A percentile compares a stretch with the other conserved stretches of the same genome.
Conservation (phyloP, 257 asterid genomes). For the Nicotiana obtusifolia region DNA sequence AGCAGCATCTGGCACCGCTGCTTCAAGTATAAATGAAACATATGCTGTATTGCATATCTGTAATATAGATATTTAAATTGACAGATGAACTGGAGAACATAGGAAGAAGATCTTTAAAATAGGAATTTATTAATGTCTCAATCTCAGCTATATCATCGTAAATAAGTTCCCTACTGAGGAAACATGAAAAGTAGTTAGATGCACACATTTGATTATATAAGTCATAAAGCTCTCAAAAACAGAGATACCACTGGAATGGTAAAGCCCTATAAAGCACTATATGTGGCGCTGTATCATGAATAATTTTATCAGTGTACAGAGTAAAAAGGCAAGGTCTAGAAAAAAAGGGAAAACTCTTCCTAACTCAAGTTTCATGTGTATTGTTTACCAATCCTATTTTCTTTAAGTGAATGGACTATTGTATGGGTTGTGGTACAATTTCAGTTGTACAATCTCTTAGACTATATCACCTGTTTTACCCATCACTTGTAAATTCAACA, state of each 20-base stretch:
- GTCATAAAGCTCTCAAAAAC: neutral
- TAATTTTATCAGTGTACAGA: neutral
- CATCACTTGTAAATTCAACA: neutral
- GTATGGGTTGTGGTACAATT: neutral
- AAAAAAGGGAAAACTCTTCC: neutral
- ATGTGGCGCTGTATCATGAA: neutral
- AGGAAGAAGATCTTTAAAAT: neutral
- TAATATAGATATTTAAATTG: neutral
- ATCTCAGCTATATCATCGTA: neutral
- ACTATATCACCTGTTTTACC: neutral
- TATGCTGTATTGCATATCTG: neutral
- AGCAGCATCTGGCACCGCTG: neutral
- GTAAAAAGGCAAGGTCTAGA: neutral
- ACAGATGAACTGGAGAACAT: neutral
- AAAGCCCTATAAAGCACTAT: neutral
- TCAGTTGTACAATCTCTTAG: neutral
- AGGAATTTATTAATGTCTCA: neutral
- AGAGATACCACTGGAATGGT: neutral
- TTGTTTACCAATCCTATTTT: neutral
- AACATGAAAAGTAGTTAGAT: neutral
- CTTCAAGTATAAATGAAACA: neutral
- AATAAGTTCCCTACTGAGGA: constrained; percentile 1
- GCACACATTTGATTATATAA: neutral
- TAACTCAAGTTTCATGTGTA: neutral
- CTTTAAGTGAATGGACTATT: neutral